phyloP scores from a whole-genome alignment of 2,329 filamentous ascomycete genomes.

The Cryphonectria naterciae region DNA sequence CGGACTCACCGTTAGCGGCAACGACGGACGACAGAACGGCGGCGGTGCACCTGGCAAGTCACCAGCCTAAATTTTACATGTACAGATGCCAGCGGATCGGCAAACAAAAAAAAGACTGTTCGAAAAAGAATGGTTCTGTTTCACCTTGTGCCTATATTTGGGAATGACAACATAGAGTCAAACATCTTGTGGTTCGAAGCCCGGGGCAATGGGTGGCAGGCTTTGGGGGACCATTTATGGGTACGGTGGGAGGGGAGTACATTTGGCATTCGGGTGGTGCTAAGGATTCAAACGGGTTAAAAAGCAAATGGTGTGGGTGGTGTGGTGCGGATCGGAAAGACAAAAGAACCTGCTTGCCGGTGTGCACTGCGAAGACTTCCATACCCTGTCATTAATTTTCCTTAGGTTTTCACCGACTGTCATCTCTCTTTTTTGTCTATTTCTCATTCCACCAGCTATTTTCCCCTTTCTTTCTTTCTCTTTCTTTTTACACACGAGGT shows the following conservation, averaged over 20 bases:
- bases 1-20: conserved; percentile 71
- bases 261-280: conserved; percentile 27
- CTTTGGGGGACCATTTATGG: conserved; percentile 24
- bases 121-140: conserved; percentile 18
- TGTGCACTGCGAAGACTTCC: conserved; percentile 26
- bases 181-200: conserved; percentile 27
- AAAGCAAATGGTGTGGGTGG: conserved; percentile 22
- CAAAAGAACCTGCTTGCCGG: conserved; percentile 25
- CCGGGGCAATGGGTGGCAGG: conserved; percentile 23
- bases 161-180: conserved; percentile 28
- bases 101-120: conserved; percentile 13
- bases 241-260: conserved; percentile 21
- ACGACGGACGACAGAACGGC: conserved; percentile 66
- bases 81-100: conserved; percentile 6
- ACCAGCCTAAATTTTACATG: conserved; percentile 43
- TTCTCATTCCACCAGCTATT: background rate
- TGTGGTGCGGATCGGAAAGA: conserved; percentile 27
- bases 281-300: conserved; percentile 26
- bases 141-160: conserved; percentile 29
- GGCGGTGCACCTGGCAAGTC: conserved; percentile 61
- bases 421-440: conserved; percentile 18
- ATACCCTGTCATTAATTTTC: conserved; percentile 27
- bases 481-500: background rate
- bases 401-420: conserved; percentile 20
- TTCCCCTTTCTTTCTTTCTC: background rate